Percentiles rank a stretch among this genome's conserved stretches.
These are phyloP conservation scores for Podila verticillata DNA, from an alignment of 192 early-diverging fungal species.

Conservation along the genomic window DNA sequence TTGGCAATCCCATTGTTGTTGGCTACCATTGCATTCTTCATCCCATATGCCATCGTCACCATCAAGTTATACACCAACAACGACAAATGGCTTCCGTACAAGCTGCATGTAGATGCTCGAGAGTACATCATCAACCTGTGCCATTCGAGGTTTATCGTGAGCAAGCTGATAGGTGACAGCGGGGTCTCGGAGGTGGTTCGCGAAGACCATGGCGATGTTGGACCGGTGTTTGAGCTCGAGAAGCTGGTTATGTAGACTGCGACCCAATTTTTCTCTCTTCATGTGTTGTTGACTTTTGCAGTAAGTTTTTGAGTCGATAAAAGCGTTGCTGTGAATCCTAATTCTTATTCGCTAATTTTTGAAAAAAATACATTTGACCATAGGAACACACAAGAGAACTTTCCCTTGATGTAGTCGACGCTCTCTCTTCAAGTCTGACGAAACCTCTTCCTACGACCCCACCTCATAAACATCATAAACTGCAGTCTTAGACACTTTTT, in stretches of 20 bases:
- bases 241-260: too few species aligned
- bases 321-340: background rate
- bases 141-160: constrained; percentile 6
- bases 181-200: background rate
- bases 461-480: background rate
- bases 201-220: background rate
- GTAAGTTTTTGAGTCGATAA: constrained; percentile 2
- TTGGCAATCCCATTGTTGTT: constrained; percentile 14
- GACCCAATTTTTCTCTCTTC: constrained; percentile 1
- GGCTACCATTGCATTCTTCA: constrained; percentile 5
- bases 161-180: background rate
- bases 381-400: constrained; percentile 12
- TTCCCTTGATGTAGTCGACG: constrained; percentile 8
- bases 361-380: background rate
- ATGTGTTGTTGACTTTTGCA: constrained; percentile 8
- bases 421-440: background rate
- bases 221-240: too few species aligned
- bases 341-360: background rate
- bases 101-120: constrained; percentile 11
- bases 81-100: constrained; percentile 8
- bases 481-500: constrained; percentile 4
- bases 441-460: constrained; percentile 10
- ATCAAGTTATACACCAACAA: constrained; percentile 16
- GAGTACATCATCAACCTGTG: constrained; percentile 17
- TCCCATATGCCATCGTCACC: constrained; percentile 13